phyloP scores from a whole-genome alignment of 2,329 filamentous ascomycete genomes.

The Colletotrichum sp. region DNA sequence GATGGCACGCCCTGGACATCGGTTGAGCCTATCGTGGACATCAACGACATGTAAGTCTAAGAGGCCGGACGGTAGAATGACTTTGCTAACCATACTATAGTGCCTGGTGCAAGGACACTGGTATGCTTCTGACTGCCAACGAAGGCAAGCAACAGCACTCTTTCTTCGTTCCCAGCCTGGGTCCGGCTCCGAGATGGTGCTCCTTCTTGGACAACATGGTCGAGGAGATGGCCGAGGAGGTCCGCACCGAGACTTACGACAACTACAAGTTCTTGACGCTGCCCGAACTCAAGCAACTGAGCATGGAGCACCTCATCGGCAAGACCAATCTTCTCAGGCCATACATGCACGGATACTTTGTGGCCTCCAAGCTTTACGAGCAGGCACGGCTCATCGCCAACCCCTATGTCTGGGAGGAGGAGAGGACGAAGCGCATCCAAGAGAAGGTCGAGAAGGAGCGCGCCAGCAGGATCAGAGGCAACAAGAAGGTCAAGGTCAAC shows the following conservation, averaged over 20 bases:
- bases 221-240: constrained; percentile 95
- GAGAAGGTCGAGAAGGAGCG: constrained; percentile 97
- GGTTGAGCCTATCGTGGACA: constrained; percentile 91
- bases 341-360: constrained; percentile 99
- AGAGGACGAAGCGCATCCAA: constrained; percentile 87
- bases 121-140: constrained; percentile 96
- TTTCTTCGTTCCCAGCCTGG: constrained; percentile 93
- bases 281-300: constrained; percentile 83
- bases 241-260: constrained; percentile 85
- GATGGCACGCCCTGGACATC: constrained; percentile 92
- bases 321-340: constrained; percentile 88
- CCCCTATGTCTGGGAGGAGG: constrained; percentile 92
- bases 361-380: constrained; percentile 93
- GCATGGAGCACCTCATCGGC: constrained; percentile 86
- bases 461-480: constrained; percentile 91
- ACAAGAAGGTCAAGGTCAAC: constrained; percentile 98
- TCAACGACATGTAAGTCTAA: constrained; percentile 73
- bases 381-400: constrained; percentile 92
- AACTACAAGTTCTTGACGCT: constrained; percentile 98
- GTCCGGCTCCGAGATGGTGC: constrained; percentile 94
- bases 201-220: constrained; percentile 96
- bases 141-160: constrained; percentile 94
- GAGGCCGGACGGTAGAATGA: background rate
- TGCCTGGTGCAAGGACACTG: constrained; percentile 88
- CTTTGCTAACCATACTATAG: background rate